These are phyloP conservation scores for Penicillium nordicum DNA, from an alignment of 2,329 filamentous ascomycete genomes.

Conservation along the genomic window DNA sequence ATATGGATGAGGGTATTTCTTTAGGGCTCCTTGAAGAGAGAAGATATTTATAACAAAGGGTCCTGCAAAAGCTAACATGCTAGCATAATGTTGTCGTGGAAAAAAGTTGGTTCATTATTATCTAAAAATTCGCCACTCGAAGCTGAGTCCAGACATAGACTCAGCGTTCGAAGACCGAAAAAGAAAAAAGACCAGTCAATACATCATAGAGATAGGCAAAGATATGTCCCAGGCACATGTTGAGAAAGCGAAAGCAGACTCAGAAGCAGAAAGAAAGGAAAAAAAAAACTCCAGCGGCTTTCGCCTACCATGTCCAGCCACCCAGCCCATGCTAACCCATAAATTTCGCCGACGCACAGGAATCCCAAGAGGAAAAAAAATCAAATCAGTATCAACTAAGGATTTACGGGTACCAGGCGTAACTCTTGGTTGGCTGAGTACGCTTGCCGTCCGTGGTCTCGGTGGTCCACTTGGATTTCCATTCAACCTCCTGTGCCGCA, in stretches of 20 bases:
- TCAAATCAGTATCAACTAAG: background rate
- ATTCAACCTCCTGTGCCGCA: slow-evolving; percentile 61
- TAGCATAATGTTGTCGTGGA: background rate
- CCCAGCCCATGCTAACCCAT: slow-evolving; percentile 19
- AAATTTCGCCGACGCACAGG: slow-evolving; percentile 15
- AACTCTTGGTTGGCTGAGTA: slow-evolving; percentile 35
- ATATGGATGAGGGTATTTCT: background rate
- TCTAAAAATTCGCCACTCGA: background rate
- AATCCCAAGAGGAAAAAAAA: slow-evolving; percentile 9
- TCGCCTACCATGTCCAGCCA: slow-evolving; percentile 18
- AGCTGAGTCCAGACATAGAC: background rate
- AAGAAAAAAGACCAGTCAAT: background rate
- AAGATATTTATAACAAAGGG: background rate
- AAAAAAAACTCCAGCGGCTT: slow-evolving; percentile 13
- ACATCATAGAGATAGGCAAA: background rate
- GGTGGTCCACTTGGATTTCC: slow-evolving; percentile 70
- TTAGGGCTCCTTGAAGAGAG: background rate
- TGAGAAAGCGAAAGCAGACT: background rate
- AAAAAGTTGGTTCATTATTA: background rate
- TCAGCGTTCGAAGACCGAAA: background rate
- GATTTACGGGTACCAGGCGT: slow-evolving; percentile 39
- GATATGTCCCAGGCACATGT: background rate
- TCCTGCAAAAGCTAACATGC: no score
- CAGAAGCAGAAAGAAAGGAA: background rate
- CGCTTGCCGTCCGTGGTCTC: slow-evolving; percentile 57